Percentiles rank a stretch among this genome's conserved stretches.
Evolutionary conservation across 1,139 yeast genomes (phyloP).

Genomic region (Zygosaccharomyces sapae): DNA sequence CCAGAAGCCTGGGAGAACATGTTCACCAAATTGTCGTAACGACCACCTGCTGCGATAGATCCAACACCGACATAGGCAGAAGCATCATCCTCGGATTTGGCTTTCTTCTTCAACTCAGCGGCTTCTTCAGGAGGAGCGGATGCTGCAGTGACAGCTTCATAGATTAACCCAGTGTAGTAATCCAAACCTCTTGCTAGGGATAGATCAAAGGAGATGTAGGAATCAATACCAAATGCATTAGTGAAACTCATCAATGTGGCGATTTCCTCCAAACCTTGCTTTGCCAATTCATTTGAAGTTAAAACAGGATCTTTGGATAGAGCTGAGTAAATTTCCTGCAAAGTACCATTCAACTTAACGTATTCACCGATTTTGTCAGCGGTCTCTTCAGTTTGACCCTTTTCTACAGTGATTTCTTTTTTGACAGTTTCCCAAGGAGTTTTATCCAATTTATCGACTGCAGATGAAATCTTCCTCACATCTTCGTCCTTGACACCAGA

Average conservation of each 20-base stretch:
- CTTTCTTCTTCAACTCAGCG: slow-evolving; percentile 55
- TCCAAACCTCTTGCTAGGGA: slow-evolving; percentile 96
- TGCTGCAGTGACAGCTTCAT: slow-evolving; percentile 91
- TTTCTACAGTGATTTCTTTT: slow-evolving; percentile 87
- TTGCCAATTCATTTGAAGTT: slow-evolving; percentile 63
- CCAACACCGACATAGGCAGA: slow-evolving; percentile 97
- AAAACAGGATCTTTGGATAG: slow-evolving; percentile 57
- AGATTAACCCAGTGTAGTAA: slow-evolving; percentile 93
- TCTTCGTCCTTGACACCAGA: slow-evolving; percentile 95
- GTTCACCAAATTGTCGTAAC: slow-evolving; percentile 92
- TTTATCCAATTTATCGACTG: slow-evolving; percentile 94
- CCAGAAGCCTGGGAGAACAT: slow-evolving; percentile 86
- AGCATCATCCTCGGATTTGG: slow-evolving; percentile 67
- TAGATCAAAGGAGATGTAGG: slow-evolving; percentile 74
- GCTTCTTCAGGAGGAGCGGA: slow-evolving; percentile 92
- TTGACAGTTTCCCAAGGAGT: slow-evolving; percentile 92
- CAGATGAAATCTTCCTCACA: slow-evolving; percentile 86
- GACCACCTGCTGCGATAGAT: slow-evolving; percentile 97
- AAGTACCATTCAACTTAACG: slow-evolving; percentile 76
- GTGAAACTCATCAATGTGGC: slow-evolving; percentile 66
- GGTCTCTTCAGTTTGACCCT: slow-evolving; percentile 82
- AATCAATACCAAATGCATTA: slow-evolving; percentile 69
- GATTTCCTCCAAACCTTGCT: slow-evolving; percentile 80
- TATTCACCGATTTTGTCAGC: slow-evolving; percentile 91
- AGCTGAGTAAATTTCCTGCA: slow-evolving; percentile 59